A percentile compares a stretch with the other conserved stretches of the same genome.
Conservation (phyloP, 345 rosid genomes). For the Combretum micranthum region DNA sequence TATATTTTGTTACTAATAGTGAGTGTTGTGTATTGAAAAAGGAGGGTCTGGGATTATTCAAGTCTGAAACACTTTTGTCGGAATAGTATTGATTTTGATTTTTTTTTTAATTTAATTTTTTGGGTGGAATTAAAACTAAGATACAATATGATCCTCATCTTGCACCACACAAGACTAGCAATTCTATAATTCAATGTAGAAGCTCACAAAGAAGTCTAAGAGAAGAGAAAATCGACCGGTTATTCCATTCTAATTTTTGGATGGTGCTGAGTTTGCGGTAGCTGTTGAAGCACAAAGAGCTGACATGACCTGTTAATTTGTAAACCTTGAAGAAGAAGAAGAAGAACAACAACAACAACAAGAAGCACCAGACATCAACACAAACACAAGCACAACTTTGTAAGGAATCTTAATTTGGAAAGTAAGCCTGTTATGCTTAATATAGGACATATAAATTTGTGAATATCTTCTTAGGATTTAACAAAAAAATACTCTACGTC, state of each 20-base stretch:
- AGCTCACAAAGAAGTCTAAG: background rate
- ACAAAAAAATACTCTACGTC: too few species aligned
- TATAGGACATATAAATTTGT: too few species aligned
- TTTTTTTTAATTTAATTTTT: too few species aligned
- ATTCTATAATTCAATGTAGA: background rate
- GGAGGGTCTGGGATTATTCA: background rate
- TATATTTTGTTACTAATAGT: background rate
- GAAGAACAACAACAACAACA: too few species aligned
- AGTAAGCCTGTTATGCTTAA: too few species aligned
- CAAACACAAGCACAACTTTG: too few species aligned
- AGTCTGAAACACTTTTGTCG: background rate
- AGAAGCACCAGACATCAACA: too few species aligned
- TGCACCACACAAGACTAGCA: too few species aligned
- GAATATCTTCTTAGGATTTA: too few species aligned
- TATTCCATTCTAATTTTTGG: slow-evolving; percentile 77
- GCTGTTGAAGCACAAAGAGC: slow-evolving; percentile 39
- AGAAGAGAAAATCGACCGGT: slow-evolving; percentile 36
- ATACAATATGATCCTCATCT: background rate
- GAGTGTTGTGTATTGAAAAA: too few species aligned
- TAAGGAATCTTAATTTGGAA: too few species aligned
- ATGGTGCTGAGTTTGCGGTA: slow-evolving; percentile 43
- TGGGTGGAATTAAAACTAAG: background rate
- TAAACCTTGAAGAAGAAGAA: slow-evolving; percentile 49
- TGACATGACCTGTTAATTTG: slow-evolving; percentile 44
- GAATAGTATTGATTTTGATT: background rate